Evolutionary conservation across 306 rosid species (phyloP).

Genomic region (Pterocarpus macrocarpus): DNA sequence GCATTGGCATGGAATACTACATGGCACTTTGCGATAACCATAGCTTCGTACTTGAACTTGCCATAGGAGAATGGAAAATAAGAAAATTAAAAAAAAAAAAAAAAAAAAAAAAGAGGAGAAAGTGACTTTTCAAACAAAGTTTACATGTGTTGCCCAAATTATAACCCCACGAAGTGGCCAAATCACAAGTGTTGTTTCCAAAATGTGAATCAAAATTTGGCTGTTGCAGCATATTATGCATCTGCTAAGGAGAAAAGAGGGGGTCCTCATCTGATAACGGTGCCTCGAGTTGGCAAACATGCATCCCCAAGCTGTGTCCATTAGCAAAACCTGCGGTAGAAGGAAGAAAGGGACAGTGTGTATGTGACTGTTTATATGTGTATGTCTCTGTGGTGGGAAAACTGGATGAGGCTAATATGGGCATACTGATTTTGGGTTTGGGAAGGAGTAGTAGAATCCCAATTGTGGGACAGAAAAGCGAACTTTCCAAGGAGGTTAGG

Average conservation of each 20-base stretch:
- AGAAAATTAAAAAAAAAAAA: too few relatives aligned
- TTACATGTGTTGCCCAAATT: not conserved
- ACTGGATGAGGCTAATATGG: conserved; percentile 20
- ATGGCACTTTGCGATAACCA: not conserved
- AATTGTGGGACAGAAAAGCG: conserved; percentile 60
- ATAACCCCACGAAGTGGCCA: conserved; percentile 17
- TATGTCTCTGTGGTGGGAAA: conserved; percentile 12
- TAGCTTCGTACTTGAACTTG: not conserved
- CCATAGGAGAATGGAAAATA: conserved; percentile 2
- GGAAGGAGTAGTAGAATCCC: conserved; percentile 53
- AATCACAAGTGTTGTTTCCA: conserved; percentile 42
- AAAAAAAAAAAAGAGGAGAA: not conserved
- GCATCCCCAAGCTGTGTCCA: conserved; percentile 41
- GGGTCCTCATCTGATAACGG: conserved; percentile 31
- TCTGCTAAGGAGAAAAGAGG: conserved; percentile 23
- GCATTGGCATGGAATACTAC: too few relatives aligned
- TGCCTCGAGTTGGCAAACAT: conserved; percentile 50
- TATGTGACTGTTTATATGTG: not conserved
- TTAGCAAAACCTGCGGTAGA: conserved; percentile 29
- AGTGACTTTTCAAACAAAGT: conserved; percentile 27
- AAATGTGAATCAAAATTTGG: conserved; percentile 45
- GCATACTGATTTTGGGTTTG: conserved; percentile 44
- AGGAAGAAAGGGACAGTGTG: conserved; percentile 31
- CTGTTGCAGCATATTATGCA: conserved; percentile 25
- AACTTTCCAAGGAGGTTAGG: conserved; percentile 89